Conservation (phyloP, 768 basidiomycete species). For the Macrolepiota albuminosa region DNA sequence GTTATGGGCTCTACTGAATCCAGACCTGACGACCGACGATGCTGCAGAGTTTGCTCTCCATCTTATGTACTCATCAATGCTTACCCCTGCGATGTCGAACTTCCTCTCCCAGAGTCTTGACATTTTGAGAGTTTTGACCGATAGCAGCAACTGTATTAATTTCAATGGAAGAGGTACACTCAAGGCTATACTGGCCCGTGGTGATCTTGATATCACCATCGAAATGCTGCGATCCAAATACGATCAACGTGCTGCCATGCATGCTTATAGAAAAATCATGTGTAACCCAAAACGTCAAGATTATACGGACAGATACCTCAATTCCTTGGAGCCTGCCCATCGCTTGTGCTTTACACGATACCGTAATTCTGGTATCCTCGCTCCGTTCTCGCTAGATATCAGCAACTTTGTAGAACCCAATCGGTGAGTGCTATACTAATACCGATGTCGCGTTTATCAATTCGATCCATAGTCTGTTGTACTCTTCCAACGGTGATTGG, state of each 20-base stretch:
- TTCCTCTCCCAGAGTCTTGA: slow-evolving; percentile 20
- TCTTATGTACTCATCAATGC: slow-evolving; percentile 30
- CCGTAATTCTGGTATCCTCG: slow-evolving; percentile 24
- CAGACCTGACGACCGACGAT: slow-evolving; percentile 19
- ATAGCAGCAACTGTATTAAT: slow-evolving; percentile 13
- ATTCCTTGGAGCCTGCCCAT: slow-evolving; percentile 29
- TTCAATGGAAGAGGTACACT: slow-evolving; percentile 22
- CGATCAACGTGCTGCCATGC: slow-evolving; percentile 16
- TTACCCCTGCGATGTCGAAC: slow-evolving; percentile 20
- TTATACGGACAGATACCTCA: slow-evolving; percentile 31
- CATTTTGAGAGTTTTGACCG: slow-evolving; percentile 15
- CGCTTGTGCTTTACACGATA: slow-evolving; percentile 25
- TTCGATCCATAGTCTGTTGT: slow-evolving; percentile 26
- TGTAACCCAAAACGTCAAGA: slow-evolving; percentile 30
- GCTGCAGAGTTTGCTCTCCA: slow-evolving; percentile 28
- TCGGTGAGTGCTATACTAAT: slow-evolving; percentile 14
- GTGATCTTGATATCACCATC: slow-evolving; percentile 15
- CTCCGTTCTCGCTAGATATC: slow-evolving; percentile 23
- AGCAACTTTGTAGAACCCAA: slow-evolving; percentile 26
- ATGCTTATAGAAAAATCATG: slow-evolving; percentile 25
- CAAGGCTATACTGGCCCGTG: slow-evolving; percentile 11
- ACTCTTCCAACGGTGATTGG: slow-evolving; percentile 33
- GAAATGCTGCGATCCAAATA: slow-evolving; percentile 23
- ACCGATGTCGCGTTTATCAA: not conserved
- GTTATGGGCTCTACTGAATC: slow-evolving; percentile 22